Evolutionary conservation across 352 stramenopile genomes (phyloP).

Genomic region (Phytophthora sojae): DNA sequence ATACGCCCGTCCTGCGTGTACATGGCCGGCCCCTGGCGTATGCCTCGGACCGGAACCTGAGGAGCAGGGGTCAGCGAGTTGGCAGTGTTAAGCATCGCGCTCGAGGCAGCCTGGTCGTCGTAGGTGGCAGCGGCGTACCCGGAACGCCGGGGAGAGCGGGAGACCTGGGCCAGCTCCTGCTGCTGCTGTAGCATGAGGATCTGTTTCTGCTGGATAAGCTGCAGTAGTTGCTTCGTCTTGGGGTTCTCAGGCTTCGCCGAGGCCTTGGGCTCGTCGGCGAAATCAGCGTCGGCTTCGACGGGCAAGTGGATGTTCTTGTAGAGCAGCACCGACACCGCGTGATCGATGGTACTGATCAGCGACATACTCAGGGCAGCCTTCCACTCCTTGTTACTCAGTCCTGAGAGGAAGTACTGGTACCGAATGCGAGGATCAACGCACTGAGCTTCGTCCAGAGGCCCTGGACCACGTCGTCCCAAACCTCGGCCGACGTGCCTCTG

Average conservation of each 20-base stretch:
- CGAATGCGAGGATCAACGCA: neutral
- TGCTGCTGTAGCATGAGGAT: neutral
- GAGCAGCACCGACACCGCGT: neutral
- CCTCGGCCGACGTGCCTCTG: neutral
- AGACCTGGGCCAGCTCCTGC: neutral
- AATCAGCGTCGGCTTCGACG: neutral
- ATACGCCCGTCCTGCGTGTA: neutral
- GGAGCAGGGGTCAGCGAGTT: neutral
- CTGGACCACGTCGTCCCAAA: neutral
- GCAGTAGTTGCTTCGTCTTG: neutral
- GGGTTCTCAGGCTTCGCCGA: neutral
- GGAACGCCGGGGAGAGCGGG: neutral
- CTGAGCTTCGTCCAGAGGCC: neutral
- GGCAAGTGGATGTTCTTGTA: neutral
- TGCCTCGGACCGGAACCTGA: neutral
- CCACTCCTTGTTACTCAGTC: neutral
- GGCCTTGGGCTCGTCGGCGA: neutral
- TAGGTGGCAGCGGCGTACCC: neutral
- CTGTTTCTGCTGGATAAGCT: neutral
- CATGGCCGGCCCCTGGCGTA: neutral
- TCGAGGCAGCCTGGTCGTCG: neutral
- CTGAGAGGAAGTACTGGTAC: neutral
- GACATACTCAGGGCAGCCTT: neutral
- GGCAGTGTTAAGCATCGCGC: too few species aligned
- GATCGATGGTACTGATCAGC: neutral